Evolutionary conservation across 306 rosid species (phyloP).

Genomic region (Citrullus colocynthis): DNA sequence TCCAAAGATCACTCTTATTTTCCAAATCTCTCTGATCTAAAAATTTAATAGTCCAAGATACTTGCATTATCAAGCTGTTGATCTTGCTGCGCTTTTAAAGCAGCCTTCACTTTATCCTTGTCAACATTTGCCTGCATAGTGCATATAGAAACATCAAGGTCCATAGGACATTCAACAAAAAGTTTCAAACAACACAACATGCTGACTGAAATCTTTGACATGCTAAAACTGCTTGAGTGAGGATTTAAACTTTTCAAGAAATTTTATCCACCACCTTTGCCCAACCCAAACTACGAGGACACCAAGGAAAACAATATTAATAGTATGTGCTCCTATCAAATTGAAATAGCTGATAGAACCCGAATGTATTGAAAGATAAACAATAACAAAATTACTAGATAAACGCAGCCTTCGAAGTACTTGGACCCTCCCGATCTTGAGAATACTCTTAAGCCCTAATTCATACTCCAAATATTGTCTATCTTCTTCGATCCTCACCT

Average conservation of each 20-base stretch:
- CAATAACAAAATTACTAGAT: too few relatives aligned
- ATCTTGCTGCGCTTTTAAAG: slow-evolving; percentile 86
- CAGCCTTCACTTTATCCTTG: slow-evolving; percentile 91
- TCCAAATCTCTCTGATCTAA: not conserved
- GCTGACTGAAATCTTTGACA: not conserved
- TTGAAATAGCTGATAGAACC: not conserved
- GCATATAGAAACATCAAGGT: not conserved
- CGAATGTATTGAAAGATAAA: too few relatives aligned
- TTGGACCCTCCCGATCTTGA: too few relatives aligned
- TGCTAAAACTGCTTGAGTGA: not conserved
- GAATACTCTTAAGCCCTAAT: too few relatives aligned
- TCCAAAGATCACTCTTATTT: not conserved
- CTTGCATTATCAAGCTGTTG: slow-evolving; percentile 82
- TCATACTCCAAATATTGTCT: too few relatives aligned
- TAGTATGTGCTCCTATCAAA: not conserved
- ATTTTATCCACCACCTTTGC: not conserved
- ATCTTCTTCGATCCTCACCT: too few relatives aligned
- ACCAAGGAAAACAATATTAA: not conserved
- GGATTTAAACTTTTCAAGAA: not conserved
- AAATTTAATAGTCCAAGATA: slow-evolving; percentile 5
- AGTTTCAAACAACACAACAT: not conserved
- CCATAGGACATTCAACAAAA: not conserved
- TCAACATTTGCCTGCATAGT: slow-evolving; percentile 65
- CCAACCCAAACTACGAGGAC: not conserved
- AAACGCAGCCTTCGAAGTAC: too few relatives aligned